Evolutionary conservation across 345 rosid species (phyloP).

Genomic region (Pistacia integerrima): DNA sequence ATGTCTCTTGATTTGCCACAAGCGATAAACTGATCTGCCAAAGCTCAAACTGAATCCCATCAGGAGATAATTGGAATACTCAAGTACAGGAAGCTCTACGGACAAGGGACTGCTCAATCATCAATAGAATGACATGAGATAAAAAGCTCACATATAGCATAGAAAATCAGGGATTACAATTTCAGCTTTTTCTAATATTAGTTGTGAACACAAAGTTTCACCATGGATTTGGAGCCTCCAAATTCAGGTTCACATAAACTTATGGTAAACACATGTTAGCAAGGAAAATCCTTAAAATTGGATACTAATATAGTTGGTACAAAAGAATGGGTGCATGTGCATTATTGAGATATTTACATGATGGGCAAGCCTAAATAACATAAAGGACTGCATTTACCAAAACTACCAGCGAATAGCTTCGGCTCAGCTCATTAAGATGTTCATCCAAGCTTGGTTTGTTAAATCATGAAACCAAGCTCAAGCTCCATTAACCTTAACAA

Average conservation of each 20-base stretch:
- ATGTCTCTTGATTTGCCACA: constrained; percentile 70
- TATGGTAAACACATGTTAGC: neutral
- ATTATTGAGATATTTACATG: neutral
- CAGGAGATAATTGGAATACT: neutral
- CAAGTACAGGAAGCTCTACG: neutral
- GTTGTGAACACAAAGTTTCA: neutral
- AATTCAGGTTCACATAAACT: neutral
- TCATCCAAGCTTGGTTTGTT: neutral
- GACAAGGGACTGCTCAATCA: neutral
- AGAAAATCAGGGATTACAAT: constrained; percentile 1
- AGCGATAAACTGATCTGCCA: constrained; percentile 82
- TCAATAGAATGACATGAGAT: too few species aligned
- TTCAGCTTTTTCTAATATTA: neutral
- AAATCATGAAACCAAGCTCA: neutral
- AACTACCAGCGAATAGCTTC: neutral
- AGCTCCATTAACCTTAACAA: neutral
- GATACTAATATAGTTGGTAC: too few species aligned
- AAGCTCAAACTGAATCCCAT: constrained; percentile 5
- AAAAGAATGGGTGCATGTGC: neutral
- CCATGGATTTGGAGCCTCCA: neutral
- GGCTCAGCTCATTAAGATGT: neutral
- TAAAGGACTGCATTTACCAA: neutral
- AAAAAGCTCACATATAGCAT: neutral
- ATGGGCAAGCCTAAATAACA: neutral
- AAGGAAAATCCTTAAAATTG: neutral